These are phyloP conservation scores for Scytalidium lignicola DNA, from an alignment of 2,329 filamentous ascomycete genomes.

Conservation along the genomic window DNA sequence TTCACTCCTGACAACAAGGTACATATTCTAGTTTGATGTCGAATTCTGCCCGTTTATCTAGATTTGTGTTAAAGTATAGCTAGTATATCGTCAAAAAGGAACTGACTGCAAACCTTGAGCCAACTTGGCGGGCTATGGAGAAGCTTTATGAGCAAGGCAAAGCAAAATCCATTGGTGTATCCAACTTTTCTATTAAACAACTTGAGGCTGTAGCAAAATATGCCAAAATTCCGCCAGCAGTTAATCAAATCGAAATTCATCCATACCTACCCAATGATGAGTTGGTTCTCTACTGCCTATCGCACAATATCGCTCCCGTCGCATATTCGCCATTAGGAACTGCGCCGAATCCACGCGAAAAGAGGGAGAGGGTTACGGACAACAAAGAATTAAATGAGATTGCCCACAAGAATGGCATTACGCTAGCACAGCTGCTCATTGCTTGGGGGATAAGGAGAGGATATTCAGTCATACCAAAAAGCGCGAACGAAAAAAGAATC, in stretches of 20 bases:
- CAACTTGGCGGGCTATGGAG: constrained; percentile 71
- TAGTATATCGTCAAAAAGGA: constrained; percentile 57
- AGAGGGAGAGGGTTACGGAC: constrained; percentile 57
- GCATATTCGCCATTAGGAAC: constrained; percentile 66
- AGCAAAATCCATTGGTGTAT: constrained; percentile 52
- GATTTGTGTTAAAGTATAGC: not conserved
- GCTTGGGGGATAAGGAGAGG: constrained; percentile 67
- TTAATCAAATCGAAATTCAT: constrained; percentile 63
- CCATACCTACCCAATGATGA: constrained; percentile 67
- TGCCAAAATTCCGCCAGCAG: constrained; percentile 42
- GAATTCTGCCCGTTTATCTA: not conserved
- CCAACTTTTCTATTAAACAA: constrained; percentile 50
- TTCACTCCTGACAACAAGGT: constrained; percentile 47
- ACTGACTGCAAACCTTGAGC: constrained; percentile 58
- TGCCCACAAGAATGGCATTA: constrained; percentile 56
- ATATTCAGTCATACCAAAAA: constrained; percentile 67
- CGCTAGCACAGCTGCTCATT: constrained; percentile 57
- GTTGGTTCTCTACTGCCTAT: constrained; percentile 61
- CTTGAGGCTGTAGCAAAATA: constrained; percentile 46
- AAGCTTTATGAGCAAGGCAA: constrained; percentile 55
- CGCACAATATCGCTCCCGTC: constrained; percentile 65
- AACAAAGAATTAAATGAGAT: constrained; percentile 53
- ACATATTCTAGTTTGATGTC: constrained; percentile 10
- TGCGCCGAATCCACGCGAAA: constrained; percentile 55
- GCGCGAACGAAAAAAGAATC: constrained; percentile 61